Evolutionary conservation across 2,329 filamentous ascomycete genomes (phyloP).

Genomic region (Pseudogymnoascus sp.): DNA sequence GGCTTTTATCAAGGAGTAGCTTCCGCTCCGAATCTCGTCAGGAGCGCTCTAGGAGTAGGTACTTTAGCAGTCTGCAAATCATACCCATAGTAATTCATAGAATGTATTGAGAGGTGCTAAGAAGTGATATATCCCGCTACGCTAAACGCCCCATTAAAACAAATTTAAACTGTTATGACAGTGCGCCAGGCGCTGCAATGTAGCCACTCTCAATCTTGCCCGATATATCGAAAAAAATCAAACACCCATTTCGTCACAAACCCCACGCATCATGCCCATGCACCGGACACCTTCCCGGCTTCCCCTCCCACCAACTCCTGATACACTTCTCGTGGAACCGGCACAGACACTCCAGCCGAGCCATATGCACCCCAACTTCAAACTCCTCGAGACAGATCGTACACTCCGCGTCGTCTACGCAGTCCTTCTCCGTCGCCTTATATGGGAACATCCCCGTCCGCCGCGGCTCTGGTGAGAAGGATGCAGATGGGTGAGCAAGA

Average conservation of each 20-base stretch:
- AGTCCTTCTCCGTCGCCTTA: slow-evolving; percentile 59
- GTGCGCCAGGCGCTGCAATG: background rate
- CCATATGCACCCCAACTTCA: slow-evolving; percentile 54
- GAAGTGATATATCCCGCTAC: slow-evolving; percentile 1
- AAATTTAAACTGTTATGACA: background rate
- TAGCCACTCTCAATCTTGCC: background rate
- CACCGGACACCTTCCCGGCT: slow-evolving; percentile 57
- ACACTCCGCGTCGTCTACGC: slow-evolving; percentile 59
- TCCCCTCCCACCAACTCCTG: slow-evolving; percentile 53
- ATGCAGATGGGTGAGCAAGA: background rate
- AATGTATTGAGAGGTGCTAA: background rate
- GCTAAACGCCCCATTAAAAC: background rate
- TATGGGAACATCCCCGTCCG: slow-evolving; percentile 59
- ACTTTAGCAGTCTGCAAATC: background rate
- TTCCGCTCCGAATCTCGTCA: background rate
- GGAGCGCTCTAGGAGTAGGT: background rate
- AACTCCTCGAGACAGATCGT: slow-evolving; percentile 64
- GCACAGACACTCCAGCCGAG: slow-evolving; percentile 59
- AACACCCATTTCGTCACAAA: background rate
- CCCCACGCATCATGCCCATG: slow-evolving; percentile 45
- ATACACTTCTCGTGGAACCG: slow-evolving; percentile 58
- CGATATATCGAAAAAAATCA: background rate
- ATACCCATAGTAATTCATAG: background rate
- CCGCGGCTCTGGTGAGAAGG: slow-evolving; percentile 25
- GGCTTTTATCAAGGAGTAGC: background rate